phyloP scores from a whole-genome alignment of 345 rosid species.

The Brassica carinata region DNA sequence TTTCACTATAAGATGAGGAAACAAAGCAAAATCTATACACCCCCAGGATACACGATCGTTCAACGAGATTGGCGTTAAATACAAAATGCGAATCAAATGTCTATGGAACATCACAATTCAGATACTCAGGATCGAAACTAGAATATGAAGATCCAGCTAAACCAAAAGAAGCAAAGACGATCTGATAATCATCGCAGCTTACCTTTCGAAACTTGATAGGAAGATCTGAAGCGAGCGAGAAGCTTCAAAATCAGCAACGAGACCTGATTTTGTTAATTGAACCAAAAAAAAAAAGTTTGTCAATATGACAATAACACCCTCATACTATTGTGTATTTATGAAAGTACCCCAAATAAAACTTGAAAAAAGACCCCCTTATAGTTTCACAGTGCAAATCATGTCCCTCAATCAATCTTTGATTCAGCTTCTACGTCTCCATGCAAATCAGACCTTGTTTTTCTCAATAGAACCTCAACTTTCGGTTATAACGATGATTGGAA shows the following conservation, averaged over 20 bases:
- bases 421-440: not conserved
- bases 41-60: too few relatives aligned
- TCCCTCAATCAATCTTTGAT: not conserved
- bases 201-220: constrained; percentile 27
- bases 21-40: too few relatives aligned
- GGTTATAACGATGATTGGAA: too few relatives aligned
- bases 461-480: too few relatives aligned
- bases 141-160: too few relatives aligned
- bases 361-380: not conserved
- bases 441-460: not conserved
- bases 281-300: too few relatives aligned
- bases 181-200: not conserved
- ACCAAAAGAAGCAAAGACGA: too few relatives aligned
- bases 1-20: too few relatives aligned
- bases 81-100: too few relatives aligned
- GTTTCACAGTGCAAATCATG: not conserved
- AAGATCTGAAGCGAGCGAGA: constrained; percentile 17
- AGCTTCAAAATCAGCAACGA: constrained; percentile 19
- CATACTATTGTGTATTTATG: not conserved
- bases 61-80: too few relatives aligned
- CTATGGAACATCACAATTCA: too few relatives aligned
- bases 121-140: too few relatives aligned
- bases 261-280: not conserved
- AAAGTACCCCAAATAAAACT: not conserved
- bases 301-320: constrained; percentile 10